Evolutionary conservation across 768 basidiomycete species (phyloP), one percentile per base, ranked within the genome.

Genomic region (Boletus rubroflammeus): DNA sequence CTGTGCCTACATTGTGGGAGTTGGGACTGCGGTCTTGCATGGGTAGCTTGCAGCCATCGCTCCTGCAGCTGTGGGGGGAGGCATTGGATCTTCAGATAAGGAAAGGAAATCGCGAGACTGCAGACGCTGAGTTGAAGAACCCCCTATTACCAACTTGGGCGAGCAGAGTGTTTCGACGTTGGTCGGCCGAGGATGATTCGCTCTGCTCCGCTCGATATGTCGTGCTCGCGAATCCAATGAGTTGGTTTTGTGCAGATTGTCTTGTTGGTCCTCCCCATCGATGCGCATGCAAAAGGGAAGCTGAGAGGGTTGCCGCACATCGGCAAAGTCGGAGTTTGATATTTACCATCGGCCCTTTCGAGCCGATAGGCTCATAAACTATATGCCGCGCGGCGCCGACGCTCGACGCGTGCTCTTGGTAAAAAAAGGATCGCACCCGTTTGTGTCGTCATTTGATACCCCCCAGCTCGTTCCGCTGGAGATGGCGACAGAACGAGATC

Each of bases 401-500:
- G 6, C 11, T 11, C 10, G 29, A 4, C 23, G 25, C 32, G 19
- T 32, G 35, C 5, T 28, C 28, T 26, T 42, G 17, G 29, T 51
- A 26, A 34, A 41, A 41, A 45, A 34, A 10, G 2, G 17, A 21
- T 14, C 19, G 17, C n/a, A n/a, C n/a, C 25, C n/a, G n/a, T n/a
- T 42, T 13, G n/a, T 25, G 39, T 28, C 39, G 8, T 47, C 13
- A 4, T 43, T 21, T 1, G 11, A 34, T 6, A 45, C 26, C 7
- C 7, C 25, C 14, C 42, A n/a, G 14, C 39, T 36, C 14, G 1
- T 21, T 32, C 29, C 17, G 25, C 34, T 23, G 8, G 32, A 45
- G 41, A 72, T 71, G 67, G 45, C 64, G 19, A 63, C 70, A 19
- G 74, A 76, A 63, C 60, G 61, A 15, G 66, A 67, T n/a, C 66